Evolutionary conservation across 1,139 yeast species (phyloP).

Genomic region (Yamadazyma mexicana): DNA sequence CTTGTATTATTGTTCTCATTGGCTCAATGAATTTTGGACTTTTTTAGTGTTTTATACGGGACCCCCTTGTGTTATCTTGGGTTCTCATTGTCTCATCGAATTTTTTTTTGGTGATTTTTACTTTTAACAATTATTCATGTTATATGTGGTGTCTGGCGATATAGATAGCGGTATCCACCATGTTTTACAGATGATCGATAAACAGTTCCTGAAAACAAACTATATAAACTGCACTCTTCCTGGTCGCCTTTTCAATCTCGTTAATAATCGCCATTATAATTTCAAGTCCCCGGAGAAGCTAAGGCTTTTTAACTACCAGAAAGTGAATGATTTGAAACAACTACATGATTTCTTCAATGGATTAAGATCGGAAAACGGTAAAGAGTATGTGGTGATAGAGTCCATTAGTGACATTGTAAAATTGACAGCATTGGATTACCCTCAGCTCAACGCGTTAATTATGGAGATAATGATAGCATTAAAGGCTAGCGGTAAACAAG

Average conservation of each 20-base stretch:
- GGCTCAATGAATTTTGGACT: too few relatives aligned
- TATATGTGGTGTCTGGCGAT: conserved; percentile 10
- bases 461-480: conserved; percentile 13
- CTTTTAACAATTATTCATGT: conserved; percentile 1
- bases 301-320: conserved; percentile 18
- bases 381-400: conserved; percentile 14
- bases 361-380: neutral
- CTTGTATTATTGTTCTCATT: too few relatives aligned
- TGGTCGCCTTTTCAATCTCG: conserved; percentile 12
- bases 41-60: too few relatives aligned
- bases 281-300: conserved; percentile 11
- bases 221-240: conserved; percentile 21
- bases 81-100: neutral
- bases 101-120: conserved; percentile 1
- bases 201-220: conserved; percentile 7
- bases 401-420: conserved; percentile 14
- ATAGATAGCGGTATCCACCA: conserved; percentile 10
- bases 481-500: conserved; percentile 3
- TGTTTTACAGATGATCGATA: conserved; percentile 7
- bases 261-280: conserved; percentile 9
- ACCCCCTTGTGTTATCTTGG: too few relatives aligned
- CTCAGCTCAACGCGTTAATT: conserved; percentile 14
- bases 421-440: conserved; percentile 11
- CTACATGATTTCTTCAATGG: conserved; percentile 6
- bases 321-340: conserved; percentile 11